Conservation (phyloP, 331 rosid species). For the Arachis monticola region DNA sequence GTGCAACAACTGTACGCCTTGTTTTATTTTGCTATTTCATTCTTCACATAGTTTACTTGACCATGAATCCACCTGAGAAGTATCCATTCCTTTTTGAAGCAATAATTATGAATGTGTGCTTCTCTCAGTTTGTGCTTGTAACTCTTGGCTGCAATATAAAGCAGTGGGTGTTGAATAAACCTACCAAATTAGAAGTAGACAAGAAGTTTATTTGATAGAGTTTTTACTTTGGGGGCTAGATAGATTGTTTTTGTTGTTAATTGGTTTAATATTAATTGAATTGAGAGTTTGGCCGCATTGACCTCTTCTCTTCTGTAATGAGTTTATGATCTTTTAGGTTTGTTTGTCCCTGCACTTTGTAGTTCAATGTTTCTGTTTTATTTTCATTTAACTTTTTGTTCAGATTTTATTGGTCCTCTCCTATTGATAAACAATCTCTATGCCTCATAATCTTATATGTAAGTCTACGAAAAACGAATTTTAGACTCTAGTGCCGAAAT, state of each 20-base stretch:
- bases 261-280: conserved; percentile 2
- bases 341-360: neutral
- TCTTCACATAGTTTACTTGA: conserved; percentile 78
- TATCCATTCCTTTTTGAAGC: conserved; percentile 94
- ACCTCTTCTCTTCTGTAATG: conserved; percentile 24
- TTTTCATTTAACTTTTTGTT: conserved; percentile 14
- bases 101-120: conserved; percentile 81
- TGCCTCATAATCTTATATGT: neutral
- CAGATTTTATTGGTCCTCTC: neutral
- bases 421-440: too few species aligned
- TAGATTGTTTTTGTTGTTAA: neutral
- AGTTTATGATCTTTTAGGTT: conserved; percentile 19
- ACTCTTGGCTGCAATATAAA: conserved; percentile 64
- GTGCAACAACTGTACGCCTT: conserved; percentile 36
- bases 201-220: conserved; percentile 54
- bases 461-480: too few species aligned
- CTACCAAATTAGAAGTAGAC: conserved; percentile 46
- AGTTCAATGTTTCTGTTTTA: conserved; percentile 16
- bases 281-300: conserved; percentile 36
- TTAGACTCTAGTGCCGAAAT: too few species aligned
- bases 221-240: conserved; percentile 17
- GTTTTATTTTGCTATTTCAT: conserved; percentile 44
- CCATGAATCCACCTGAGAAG: conserved; percentile 66
- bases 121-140: conserved; percentile 73
- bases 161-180: conserved; percentile 70